These are phyloP conservation scores for Veloboletus limbatus DNA, from an alignment of 1,284 basidiomycete species.

Conservation along the genomic window DNA sequence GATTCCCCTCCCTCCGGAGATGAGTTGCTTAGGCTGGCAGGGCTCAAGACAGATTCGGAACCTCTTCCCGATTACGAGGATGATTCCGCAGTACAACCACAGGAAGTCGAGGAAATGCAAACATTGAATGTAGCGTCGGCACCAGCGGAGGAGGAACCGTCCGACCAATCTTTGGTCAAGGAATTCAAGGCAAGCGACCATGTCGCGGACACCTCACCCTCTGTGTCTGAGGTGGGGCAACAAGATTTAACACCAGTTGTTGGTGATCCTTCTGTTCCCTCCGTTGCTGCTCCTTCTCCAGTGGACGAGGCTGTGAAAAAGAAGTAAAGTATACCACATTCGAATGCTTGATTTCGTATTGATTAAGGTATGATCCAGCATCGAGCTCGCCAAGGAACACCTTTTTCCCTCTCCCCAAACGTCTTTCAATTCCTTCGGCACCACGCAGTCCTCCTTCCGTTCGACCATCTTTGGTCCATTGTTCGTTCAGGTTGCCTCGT, in stretches of 20 bases:
- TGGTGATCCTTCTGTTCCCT: not conserved
- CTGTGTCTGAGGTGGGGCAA: slow-evolving; percentile 2
- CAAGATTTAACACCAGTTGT: not conserved
- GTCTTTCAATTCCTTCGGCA: slow-evolving; percentile 19
- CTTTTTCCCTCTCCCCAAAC: slow-evolving; percentile 41
- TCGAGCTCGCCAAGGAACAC: slow-evolving; percentile 42
- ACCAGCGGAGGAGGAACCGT: slow-evolving; percentile 1
- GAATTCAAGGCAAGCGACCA: slow-evolving; percentile 3
- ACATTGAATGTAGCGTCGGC: not conserved
- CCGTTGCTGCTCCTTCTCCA: not conserved
- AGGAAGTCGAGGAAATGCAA: slow-evolving; percentile 1
- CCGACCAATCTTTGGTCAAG: slow-evolving; percentile 1
- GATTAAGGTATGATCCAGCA: slow-evolving; percentile 25
- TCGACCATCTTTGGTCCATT: slow-evolving; percentile 58
- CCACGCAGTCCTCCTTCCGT: slow-evolving; percentile 23
- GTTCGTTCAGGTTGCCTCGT: slow-evolving; percentile 36
- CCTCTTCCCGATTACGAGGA: slow-evolving; percentile 58
- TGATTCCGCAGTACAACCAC: slow-evolving; percentile 25
- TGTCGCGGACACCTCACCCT: not conserved
- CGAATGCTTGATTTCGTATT: slow-evolving; percentile 2
- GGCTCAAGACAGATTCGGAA: slow-evolving; percentile 38
- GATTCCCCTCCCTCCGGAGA: slow-evolving; percentile 36
- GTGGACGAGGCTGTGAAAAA: slow-evolving; percentile 23
- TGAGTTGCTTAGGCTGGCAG: slow-evolving; percentile 49
- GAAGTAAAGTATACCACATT: slow-evolving; percentile 20